Conservation (phyloP, 2,329 filamentous ascomycete species). For the Phialocephala subalpina region DNA sequence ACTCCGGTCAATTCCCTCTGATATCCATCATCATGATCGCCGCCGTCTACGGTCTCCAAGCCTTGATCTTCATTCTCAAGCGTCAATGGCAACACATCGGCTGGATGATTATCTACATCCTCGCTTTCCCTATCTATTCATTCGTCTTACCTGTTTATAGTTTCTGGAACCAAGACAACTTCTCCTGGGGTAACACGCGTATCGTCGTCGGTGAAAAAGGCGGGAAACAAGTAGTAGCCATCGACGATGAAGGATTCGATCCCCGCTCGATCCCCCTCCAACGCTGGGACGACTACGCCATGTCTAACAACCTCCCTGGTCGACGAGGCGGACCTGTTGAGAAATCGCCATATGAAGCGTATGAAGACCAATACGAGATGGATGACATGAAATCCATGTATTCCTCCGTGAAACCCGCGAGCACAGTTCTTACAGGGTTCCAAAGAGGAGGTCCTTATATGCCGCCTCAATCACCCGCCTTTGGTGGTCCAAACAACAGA, state of each 20-base stretch:
- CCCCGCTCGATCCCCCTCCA: conserved; percentile 93
- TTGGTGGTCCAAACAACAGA: conserved; percentile 54
- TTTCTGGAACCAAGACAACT: conserved; percentile 99
- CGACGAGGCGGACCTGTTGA: conserved; percentile 78
- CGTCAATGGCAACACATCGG: conserved; percentile 98
- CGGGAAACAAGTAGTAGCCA: conserved; percentile 86
- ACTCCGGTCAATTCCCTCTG: conserved; percentile 78
- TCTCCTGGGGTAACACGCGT: conserved; percentile 98
- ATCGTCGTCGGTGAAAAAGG: conserved; percentile 96
- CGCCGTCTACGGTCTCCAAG: conserved; percentile 93
- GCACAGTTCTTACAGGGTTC: conserved; percentile 88
- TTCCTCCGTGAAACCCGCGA: conserved; percentile 86
- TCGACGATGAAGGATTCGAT: conserved; percentile 86
- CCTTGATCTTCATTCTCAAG: conserved; percentile 95
- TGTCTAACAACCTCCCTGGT: conserved; percentile 86
- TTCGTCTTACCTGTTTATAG: conserved; percentile 93
- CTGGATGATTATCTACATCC: conserved; percentile 98
- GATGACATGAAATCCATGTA: conserved; percentile 98
- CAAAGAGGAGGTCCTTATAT: conserved; percentile 73
- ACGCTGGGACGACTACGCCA: conserved; percentile 96
- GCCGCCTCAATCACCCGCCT: conserved; percentile 83
- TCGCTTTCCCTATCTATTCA: conserved; percentile 95
- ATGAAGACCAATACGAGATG: conserved; percentile 89
- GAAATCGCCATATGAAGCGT: conserved; percentile 68
- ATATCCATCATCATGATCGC: conserved; percentile 91